Evolutionary conservation across 140 eudicot genomes (phyloP).

Genomic region (Erigeron philadelphicus): DNA sequence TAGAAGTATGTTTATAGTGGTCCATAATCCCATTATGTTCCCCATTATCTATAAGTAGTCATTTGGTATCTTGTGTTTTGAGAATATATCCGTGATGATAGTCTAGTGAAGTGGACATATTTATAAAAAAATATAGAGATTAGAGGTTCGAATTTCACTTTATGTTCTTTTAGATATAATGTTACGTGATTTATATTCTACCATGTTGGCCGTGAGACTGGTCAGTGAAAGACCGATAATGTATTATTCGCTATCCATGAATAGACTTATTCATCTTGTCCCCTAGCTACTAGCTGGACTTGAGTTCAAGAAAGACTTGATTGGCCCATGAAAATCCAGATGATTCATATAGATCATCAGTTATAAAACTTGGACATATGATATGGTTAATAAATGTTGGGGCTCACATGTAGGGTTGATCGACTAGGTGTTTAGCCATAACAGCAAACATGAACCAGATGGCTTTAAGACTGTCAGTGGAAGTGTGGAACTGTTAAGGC

Average conservation of each 20-base stretch:
- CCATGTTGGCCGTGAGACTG: too few species aligned
- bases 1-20: constrained; percentile 17
- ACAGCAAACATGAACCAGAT: constrained; percentile 29
- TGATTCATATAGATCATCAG: constrained; percentile 10
- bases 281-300: constrained; percentile 29
- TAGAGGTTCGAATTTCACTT: too few species aligned
- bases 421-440: constrained; percentile 28
- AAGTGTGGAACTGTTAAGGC: constrained; percentile 21
- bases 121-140: too few species aligned
- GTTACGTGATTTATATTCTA: too few species aligned
- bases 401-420: constrained; percentile 30
- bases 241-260: too few species aligned
- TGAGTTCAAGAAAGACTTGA: constrained; percentile 18
- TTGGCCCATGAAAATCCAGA: constrained; percentile 28
- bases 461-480: constrained; percentile 13
- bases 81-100: background rate
- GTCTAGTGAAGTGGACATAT: too few species aligned
- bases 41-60: constrained; percentile 19
- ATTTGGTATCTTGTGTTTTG: constrained; percentile 22
- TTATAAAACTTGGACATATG: constrained; percentile 19
- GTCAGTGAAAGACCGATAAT: too few species aligned
- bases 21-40: constrained; percentile 24
- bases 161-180: too few species aligned
- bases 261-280: constrained; percentile 19
- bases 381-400: constrained; percentile 27